phyloP scores from a whole-genome alignment of 306 rosid species.

The Vigna angularis region DNA sequence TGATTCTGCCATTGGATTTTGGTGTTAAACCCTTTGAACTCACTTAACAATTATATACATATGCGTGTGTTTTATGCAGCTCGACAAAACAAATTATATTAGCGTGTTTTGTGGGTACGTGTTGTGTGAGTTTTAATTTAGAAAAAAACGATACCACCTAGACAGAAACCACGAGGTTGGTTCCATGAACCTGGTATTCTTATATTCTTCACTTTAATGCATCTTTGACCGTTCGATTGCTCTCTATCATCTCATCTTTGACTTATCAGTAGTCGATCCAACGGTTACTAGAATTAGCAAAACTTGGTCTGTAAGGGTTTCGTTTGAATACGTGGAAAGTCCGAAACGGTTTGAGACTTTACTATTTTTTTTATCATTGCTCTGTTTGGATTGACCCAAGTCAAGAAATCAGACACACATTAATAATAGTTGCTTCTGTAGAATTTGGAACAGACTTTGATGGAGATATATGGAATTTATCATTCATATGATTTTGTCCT shows the following conservation, averaged over 20 bases:
- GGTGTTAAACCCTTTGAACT: background rate
- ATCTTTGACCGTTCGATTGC: conserved; percentile 41
- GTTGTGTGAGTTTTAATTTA: conserved; percentile 40
- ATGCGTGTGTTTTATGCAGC: background rate
- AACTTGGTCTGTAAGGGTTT: background rate
- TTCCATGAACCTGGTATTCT: conserved; percentile 48
- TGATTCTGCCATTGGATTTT: conserved; percentile 21
- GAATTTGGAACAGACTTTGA: conserved; percentile 25
- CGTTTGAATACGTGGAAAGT: conserved; percentile 11
- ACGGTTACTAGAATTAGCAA: background rate
- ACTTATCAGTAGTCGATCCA: conserved; percentile 16
- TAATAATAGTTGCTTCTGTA: conserved; percentile 1
- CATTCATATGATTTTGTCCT: background rate
- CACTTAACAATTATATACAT: background rate
- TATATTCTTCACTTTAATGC: background rate
- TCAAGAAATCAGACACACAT: conserved; percentile 18
- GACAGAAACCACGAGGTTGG: conserved; percentile 60
- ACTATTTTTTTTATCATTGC: background rate
- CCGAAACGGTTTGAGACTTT: conserved; percentile 1
- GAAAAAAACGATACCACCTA: background rate
- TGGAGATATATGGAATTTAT: background rate
- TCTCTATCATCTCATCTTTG: background rate
- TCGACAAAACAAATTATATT: background rate
- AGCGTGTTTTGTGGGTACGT: conserved; percentile 53
- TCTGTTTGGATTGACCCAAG: conserved; percentile 41